phyloP scores from a whole-genome alignment of 345 rosid genomes.

The Linum lewisii region DNA sequence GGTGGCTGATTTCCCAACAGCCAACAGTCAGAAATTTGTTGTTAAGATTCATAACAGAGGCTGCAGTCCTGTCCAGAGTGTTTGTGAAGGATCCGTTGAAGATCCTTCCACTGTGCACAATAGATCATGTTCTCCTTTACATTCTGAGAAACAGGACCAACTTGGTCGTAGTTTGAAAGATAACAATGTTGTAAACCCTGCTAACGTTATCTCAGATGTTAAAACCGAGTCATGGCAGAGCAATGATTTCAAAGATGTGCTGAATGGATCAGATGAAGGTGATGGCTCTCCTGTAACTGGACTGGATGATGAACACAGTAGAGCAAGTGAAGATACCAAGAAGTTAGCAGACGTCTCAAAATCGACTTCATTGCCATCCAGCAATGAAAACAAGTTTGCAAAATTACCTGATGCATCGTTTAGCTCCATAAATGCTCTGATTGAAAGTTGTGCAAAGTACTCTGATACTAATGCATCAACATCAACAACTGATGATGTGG shows the following conservation, averaged over 20 bases:
- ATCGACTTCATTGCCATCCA: slow-evolving; percentile 30
- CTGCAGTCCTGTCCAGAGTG: slow-evolving; percentile 62
- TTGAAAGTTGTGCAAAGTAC: slow-evolving; percentile 77
- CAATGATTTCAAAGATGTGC: slow-evolving; percentile 48
- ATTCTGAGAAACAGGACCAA: slow-evolving; percentile 50
- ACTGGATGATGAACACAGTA: slow-evolving; percentile 36
- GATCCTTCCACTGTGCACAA: slow-evolving; percentile 44
- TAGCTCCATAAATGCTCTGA: slow-evolving; percentile 70
- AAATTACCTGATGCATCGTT: slow-evolving; percentile 50
- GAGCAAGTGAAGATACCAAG: slow-evolving; percentile 29
- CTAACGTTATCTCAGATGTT: slow-evolving; percentile 28
- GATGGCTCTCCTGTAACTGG: slow-evolving; percentile 37
- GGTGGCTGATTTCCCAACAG: slow-evolving; percentile 34
- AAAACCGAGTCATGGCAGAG: slow-evolving; percentile 55
- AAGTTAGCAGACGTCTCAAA: slow-evolving; percentile 36
- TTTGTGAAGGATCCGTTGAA: slow-evolving; percentile 61
- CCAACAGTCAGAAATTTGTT: slow-evolving; percentile 50
- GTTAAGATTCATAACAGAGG: slow-evolving; percentile 69
- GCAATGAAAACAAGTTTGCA: slow-evolving; percentile 35
- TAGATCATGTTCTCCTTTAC: slow-evolving; percentile 51
- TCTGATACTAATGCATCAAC: slow-evolving; percentile 44
- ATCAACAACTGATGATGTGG: slow-evolving; percentile 68
- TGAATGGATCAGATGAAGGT: slow-evolving; percentile 37
- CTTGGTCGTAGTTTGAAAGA: slow-evolving; percentile 17
- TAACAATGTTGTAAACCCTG: slow-evolving; percentile 31